Base-by-base conservation (phyloP, 2,329 filamentous ascomycete genomes). In the Epichloe amarillans region DNA sequence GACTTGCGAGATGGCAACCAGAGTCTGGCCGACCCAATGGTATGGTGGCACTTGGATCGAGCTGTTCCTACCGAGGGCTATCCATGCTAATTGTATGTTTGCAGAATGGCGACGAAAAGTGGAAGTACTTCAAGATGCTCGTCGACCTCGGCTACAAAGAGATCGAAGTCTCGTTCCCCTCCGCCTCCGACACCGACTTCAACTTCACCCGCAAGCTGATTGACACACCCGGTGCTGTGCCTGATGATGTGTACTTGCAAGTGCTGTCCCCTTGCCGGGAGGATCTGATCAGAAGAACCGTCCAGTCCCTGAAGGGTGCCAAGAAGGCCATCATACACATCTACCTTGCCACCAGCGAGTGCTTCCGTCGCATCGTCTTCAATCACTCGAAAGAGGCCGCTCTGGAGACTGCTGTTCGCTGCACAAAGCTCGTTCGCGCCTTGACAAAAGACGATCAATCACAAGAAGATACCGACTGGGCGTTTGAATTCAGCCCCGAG, bases 291-390 rank as follows among this genome's bases (percentile, higher is more conserved):
- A 77, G 79, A 58, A 79, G 86, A 56, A 96, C 91, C 17, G 87
- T 97, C 57, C 87, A 97, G 61, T 88, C 89, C 51, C 74, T 97
- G 56, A 83, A 79, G 64, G 91, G 91, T 46, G 81, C 88, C 26
- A 95, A 95, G 72, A 96, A 95, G 68, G 93, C 88, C 50, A 86
- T 97, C 57, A 77, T 97, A 57, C 91, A 97, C 70, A 84, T 97
- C 61, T 98, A 97, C 71, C 83, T 98, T 47, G 91, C 93, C 46
- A 96, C 93, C 6, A 95, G 87, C 72, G 88, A 89, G 60, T 98
- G 91, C 68, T 98, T 98, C 77, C 86, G 90, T 55, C 79, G 83
- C 53, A 83, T 97, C 51, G 85, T 97, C 53, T 97, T 98, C 69
- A 82, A 82, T 62, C 93, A 89, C 78, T 79, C 82, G 52, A 84